A percentile compares a stretch with the other conserved stretches of the same genome.
phyloP scores from a whole-genome alignment of 2,329 filamentous ascomycete species.

The Phaeosphaeria sp. region DNA sequence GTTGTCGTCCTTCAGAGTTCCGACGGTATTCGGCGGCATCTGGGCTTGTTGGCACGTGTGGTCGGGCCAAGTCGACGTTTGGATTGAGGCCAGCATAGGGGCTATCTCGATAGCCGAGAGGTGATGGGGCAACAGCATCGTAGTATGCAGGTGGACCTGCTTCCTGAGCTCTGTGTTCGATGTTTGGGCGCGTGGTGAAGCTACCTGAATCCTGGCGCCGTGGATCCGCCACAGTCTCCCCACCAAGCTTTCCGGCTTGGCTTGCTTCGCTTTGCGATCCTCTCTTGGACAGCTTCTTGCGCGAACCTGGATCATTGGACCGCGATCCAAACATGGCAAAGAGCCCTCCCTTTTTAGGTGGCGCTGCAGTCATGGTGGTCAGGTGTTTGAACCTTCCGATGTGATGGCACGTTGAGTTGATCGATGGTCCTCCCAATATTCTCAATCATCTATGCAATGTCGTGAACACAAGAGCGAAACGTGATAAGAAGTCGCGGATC shows the following conservation, averaged over 20 bases:
- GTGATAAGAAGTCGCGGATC: neutral
- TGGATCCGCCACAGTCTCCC: slow-evolving; percentile 12
- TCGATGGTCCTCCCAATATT: neutral
- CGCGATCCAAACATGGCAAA: slow-evolving; percentile 29
- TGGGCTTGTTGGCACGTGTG: slow-evolving; percentile 4
- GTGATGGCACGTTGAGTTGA: neutral
- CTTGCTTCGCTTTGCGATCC: slow-evolving; percentile 19
- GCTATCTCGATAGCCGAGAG: slow-evolving; percentile 20
- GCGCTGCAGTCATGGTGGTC: slow-evolving; percentile 21
- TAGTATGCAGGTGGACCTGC: slow-evolving; percentile 18
- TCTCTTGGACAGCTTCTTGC: slow-evolving; percentile 35
- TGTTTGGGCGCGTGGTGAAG: slow-evolving; percentile 24
- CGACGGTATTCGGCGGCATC: slow-evolving; percentile 28
- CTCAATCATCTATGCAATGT: neutral
- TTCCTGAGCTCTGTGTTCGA: slow-evolving; percentile 11
- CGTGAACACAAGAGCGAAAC: neutral
- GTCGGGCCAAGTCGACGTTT: slow-evolving; percentile 1
- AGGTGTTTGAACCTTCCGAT: neutral
- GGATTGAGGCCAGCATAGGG: slow-evolving; percentile 23
- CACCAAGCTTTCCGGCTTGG: slow-evolving; percentile 13
- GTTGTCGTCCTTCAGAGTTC: slow-evolving; percentile 33
- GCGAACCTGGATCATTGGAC: slow-evolving; percentile 22
- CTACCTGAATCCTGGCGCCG: slow-evolving; percentile 33
- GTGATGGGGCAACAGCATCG: slow-evolving; percentile 10
- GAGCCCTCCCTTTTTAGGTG: slow-evolving; percentile 29